Conservation (phyloP, 2,329 filamentous ascomycete species). For the Claviceps africana region DNA sequence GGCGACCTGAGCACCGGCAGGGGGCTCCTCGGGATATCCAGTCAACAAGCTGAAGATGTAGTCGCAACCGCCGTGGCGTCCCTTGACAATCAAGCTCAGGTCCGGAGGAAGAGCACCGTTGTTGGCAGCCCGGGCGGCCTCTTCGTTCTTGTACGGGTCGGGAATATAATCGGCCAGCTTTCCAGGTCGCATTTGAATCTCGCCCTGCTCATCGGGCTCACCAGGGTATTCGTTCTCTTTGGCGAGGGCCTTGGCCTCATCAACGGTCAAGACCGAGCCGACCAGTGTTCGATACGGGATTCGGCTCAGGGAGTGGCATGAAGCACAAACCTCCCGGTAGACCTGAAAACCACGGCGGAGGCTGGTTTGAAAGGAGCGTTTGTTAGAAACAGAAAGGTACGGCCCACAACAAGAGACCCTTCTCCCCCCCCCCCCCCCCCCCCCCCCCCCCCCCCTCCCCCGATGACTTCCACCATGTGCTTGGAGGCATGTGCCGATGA, state of each 20-base stretch:
- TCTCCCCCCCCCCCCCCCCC: too few relatives aligned
- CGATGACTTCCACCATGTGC: too few relatives aligned
- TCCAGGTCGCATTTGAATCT: slow-evolving; percentile 95
- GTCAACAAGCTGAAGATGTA: slow-evolving; percentile 97
- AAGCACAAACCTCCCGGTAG: slow-evolving; percentile 95
- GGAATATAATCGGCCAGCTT: slow-evolving; percentile 98
- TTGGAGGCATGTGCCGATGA: background rate
- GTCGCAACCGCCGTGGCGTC: slow-evolving; percentile 90
- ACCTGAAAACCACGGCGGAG: slow-evolving; percentile 99
- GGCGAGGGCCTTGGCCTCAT: slow-evolving; percentile 93
- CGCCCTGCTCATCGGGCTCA: slow-evolving; percentile 94
- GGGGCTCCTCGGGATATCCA: slow-evolving; percentile 92
- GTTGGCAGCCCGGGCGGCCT: slow-evolving; percentile 94
- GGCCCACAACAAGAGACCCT: background rate
- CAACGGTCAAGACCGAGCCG: slow-evolving; percentile 82
- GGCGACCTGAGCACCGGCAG: slow-evolving; percentile 72
- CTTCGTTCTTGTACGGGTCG: slow-evolving; percentile 94
- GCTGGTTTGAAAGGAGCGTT: slow-evolving; percentile 38
- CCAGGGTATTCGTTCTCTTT: slow-evolving; percentile 98
- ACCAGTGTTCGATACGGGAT: slow-evolving; percentile 89
- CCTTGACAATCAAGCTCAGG: slow-evolving; percentile 96
- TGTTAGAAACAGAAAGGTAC: background rate
- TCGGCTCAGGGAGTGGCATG: slow-evolving; percentile 91
- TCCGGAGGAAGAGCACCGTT: slow-evolving; percentile 95
- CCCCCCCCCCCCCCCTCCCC: too few relatives aligned